Evolutionary conservation across 352 stramenopile genomes (phyloP).

Genomic region (Phytophthora melonis): DNA sequence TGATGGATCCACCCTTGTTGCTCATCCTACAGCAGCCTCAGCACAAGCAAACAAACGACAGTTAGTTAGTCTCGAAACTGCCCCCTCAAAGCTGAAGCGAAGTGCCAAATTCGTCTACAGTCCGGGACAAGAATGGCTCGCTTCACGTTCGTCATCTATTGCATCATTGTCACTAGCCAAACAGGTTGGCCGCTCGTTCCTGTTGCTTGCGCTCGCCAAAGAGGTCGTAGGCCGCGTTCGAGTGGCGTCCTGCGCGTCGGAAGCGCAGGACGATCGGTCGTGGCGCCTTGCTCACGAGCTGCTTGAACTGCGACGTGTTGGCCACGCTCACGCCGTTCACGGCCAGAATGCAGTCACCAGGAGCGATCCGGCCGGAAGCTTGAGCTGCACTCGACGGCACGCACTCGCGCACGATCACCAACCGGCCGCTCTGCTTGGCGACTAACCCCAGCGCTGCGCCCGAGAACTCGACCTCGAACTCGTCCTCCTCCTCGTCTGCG

Average conservation of each 20-base stretch:
- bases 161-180: constrained; percentile 35
- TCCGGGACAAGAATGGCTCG: constrained; percentile 17
- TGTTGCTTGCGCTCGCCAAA: constrained; percentile 65
- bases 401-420: constrained; percentile 81
- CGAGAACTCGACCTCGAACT: constrained; percentile 83
- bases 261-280: constrained; percentile 82
- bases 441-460: constrained; percentile 68
- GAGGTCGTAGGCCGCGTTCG: constrained; percentile 63
- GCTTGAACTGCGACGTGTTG: constrained; percentile 80
- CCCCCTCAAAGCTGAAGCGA: constrained; percentile 17
- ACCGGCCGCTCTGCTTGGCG: constrained; percentile 67
- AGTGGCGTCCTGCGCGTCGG: constrained; percentile 51
- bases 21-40: constrained; percentile 18
- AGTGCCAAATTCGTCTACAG: constrained; percentile 10
- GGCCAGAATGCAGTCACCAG: constrained; percentile 75
- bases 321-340: constrained; percentile 73
- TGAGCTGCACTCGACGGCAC: constrained; percentile 64
- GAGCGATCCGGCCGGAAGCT: constrained; percentile 57
- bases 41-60: constrained; percentile 5
- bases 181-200: constrained; percentile 25
- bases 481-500: constrained; percentile 37
- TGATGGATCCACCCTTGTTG: constrained; percentile 22
- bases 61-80: constrained; percentile 21
- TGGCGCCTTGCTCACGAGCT: constrained; percentile 63
- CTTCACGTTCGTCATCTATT: constrained; percentile 11